A percentile compares a stretch with the other conserved stretches of the same genome.
phyloP scores from a whole-genome alignment of 257 asterid genomes.

The Solanum raphanifolium region DNA sequence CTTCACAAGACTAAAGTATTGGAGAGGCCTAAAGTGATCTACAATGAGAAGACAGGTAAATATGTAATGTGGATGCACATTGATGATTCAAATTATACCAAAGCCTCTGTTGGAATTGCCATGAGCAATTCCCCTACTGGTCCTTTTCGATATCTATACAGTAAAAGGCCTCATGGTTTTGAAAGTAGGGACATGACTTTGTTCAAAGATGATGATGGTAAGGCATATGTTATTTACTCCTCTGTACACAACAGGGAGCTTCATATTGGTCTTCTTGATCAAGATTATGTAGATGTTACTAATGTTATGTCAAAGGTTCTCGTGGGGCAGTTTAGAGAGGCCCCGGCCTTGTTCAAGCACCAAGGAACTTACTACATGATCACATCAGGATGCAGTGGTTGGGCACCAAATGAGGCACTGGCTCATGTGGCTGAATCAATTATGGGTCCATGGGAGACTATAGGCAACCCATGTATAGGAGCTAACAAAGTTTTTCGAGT shows the following conservation, averaged over 20 bases:
- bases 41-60: conserved; percentile 30
- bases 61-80: conserved; percentile 80
- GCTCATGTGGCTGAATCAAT: conserved; percentile 66
- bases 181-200: conserved; percentile 69
- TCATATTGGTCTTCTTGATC: conserved; percentile 35
- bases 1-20: conserved; percentile 44
- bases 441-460: conserved; percentile 71
- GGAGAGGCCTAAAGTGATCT: conserved; percentile 71
- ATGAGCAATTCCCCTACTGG: conserved; percentile 44
- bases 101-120: conserved; percentile 63
- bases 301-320: conserved; percentile 22
- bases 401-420: conserved; percentile 75
- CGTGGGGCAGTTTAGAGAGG: conserved; percentile 59
- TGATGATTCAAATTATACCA: conserved; percentile 42
- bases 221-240: conserved; percentile 47
- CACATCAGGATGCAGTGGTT: conserved; percentile 85
- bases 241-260: conserved; percentile 53
- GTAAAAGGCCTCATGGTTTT: conserved; percentile 56
- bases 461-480: conserved; percentile 80
- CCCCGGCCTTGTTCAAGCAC: conserved; percentile 68
- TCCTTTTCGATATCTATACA: conserved; percentile 36
- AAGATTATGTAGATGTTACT: conserved; percentile 32
- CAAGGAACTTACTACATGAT: conserved; percentile 46
- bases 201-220: conserved; percentile 51
- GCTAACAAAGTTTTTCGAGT: conserved; percentile 40